These are phyloP conservation scores for Aspergillus cavernicola DNA, from an alignment of 495 filamentous ascomycete genomes.

Conservation along the genomic window DNA sequence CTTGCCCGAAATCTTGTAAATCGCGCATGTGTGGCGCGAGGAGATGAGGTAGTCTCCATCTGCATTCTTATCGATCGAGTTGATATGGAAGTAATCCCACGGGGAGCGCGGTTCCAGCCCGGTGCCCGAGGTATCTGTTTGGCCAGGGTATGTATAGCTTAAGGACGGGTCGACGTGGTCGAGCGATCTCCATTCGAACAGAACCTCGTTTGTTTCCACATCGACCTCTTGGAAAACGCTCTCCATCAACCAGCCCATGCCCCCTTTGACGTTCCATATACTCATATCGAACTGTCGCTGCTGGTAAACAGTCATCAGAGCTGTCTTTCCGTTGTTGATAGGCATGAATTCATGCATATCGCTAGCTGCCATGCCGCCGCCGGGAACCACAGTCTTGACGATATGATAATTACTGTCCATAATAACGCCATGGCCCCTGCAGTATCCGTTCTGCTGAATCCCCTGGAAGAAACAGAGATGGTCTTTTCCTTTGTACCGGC, in stretches of 20 bases:
- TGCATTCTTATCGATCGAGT: slow-evolving; percentile 56
- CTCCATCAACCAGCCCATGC: slow-evolving; percentile 50
- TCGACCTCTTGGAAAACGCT: slow-evolving; percentile 51
- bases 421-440: slow-evolving; percentile 51
- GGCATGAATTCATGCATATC: slow-evolving; percentile 51
- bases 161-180: slow-evolving; percentile 48
- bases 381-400: slow-evolving; percentile 41
- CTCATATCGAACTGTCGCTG: slow-evolving; percentile 52
- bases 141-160: slow-evolving; percentile 41
- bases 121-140: slow-evolving; percentile 47
- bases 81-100: slow-evolving; percentile 66
- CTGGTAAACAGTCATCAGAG: slow-evolving; percentile 54
- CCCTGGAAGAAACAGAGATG: slow-evolving; percentile 55
- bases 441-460: slow-evolving; percentile 51
- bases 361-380: slow-evolving; percentile 45
- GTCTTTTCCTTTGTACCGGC: slow-evolving; percentile 43
- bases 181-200: slow-evolving; percentile 52
- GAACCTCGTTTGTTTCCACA: slow-evolving; percentile 43
- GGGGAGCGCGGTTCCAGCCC: slow-evolving; percentile 42
- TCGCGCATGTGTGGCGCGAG: slow-evolving; percentile 52
- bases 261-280: slow-evolving; percentile 44
- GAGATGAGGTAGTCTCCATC: slow-evolving; percentile 59
- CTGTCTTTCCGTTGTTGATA: slow-evolving; percentile 46
- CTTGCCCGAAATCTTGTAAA: slow-evolving; percentile 58
- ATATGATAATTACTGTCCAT: slow-evolving; percentile 49